Conservation (phyloP, 2,329 filamentous ascomycete species). For the Spiromastix sp. region DNA sequence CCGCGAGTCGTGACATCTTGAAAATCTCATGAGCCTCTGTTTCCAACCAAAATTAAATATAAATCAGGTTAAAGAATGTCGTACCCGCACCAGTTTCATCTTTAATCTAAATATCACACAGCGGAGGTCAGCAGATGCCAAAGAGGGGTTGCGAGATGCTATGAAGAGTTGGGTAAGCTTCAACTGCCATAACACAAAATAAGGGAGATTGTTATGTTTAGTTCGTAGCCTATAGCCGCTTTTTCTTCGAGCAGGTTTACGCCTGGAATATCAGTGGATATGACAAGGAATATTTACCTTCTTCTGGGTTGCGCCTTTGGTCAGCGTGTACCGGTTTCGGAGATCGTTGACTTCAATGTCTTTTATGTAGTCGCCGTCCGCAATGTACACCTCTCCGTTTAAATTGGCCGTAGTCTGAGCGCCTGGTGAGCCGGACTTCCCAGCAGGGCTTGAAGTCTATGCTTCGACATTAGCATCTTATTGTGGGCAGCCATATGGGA, state of each 20-base stretch:
- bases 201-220: slow-evolving; percentile 19
- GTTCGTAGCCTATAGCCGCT: slow-evolving; percentile 22
- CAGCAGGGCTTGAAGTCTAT: slow-evolving; percentile 40
- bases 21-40: slow-evolving; percentile 50
- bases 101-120: slow-evolving; percentile 94
- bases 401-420: slow-evolving; percentile 47
- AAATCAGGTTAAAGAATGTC: slow-evolving; percentile 45
- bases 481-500: too few species aligned
- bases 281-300: slow-evolving; percentile 89
- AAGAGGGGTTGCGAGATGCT: slow-evolving; percentile 53
- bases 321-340: slow-evolving; percentile 91
- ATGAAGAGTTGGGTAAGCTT: slow-evolving; percentile 58
- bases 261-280: slow-evolving; percentile 56
- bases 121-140: slow-evolving; percentile 88
- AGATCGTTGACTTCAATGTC: slow-evolving; percentile 98
- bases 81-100: slow-evolving; percentile 99
- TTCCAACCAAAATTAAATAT: slow-evolving; percentile 38
- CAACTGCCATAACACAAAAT: slow-evolving; percentile 41
- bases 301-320: slow-evolving; percentile 94
- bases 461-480: slow-evolving; percentile 10
- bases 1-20: slow-evolving; percentile 98
- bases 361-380: slow-evolving; percentile 95
- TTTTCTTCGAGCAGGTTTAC: slow-evolving; percentile 26
- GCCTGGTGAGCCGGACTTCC: slow-evolving; percentile 44
- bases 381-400: slow-evolving; percentile 83